Percentiles rank a stretch among this genome's conserved stretches.
phyloP scores from a whole-genome alignment of 2,329 filamentous ascomycete species.

The Trichoderma atroviride region DNA sequence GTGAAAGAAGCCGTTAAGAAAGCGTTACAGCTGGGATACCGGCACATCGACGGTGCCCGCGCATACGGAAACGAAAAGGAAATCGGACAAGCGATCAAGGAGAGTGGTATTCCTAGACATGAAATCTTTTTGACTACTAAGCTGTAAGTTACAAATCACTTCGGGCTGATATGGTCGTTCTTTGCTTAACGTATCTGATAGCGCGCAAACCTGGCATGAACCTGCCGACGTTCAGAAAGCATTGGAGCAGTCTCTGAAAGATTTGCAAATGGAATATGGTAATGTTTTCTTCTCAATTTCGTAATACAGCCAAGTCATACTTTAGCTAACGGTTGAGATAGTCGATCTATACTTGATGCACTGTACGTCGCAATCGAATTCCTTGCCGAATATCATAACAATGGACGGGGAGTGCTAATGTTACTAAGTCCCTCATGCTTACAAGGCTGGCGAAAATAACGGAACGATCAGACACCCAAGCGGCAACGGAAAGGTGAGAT shows the following conservation, averaged over 20 bases:
- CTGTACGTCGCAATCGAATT: background rate
- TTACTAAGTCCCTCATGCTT: slow-evolving; percentile 13
- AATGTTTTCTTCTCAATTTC: background rate
- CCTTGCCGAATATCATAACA: background rate
- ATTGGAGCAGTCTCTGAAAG: background rate
- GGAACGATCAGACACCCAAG: slow-evolving; percentile 11
- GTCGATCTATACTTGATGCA: slow-evolving; percentile 21
- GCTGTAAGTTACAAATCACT: background rate
- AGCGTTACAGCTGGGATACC: background rate
- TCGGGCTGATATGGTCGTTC: background rate
- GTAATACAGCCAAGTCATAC: background rate
- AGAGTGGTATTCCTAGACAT: slow-evolving; percentile 1
- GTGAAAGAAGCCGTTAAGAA: background rate
- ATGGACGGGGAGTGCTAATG: background rate
- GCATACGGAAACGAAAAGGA: slow-evolving; percentile 18
- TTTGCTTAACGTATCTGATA: background rate
- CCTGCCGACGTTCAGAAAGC: slow-evolving; percentile 11
- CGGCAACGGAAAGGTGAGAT: slow-evolving; percentile 13
- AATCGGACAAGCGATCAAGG: slow-evolving; percentile 5
- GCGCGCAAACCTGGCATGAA: slow-evolving; percentile 20
- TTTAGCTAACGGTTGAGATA: background rate
- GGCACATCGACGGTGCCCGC: slow-evolving; percentile 14
- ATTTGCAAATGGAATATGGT: slow-evolving; percentile 14
- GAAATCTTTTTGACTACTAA: slow-evolving; percentile 16
- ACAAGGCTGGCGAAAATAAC: slow-evolving; percentile 17